A percentile compares a stretch with the other conserved stretches of the same genome.
Conservation (phyloP, 139 green algal genomes). For the Zygnema circumcarinatum region DNA sequence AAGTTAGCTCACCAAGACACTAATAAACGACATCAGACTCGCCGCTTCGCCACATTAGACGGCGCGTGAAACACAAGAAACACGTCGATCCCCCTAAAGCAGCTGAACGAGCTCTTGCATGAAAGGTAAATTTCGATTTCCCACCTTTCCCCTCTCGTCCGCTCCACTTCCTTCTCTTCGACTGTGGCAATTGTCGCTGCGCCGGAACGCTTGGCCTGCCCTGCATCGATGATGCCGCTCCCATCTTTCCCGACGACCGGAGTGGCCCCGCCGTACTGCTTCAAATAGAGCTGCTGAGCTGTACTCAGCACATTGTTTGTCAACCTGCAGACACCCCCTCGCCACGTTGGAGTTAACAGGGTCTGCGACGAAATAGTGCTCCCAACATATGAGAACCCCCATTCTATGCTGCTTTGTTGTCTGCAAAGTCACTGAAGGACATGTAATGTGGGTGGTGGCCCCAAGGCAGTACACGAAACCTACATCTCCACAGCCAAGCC, state of each 20-base stretch:
- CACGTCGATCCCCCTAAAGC: no score
- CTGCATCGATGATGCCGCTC: slow-evolving; percentile 35
- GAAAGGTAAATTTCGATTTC: no score
- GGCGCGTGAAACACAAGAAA: no score
- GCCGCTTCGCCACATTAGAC: no score
- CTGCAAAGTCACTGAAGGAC: not conserved
- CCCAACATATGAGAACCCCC: not conserved
- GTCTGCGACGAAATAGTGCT: not conserved
- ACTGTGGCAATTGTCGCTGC: not conserved
- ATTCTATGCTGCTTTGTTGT: not conserved
- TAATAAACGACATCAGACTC: no score
- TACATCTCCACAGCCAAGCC: no score
- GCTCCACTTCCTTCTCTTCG: slow-evolving; percentile 28
- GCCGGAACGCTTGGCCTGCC: slow-evolving; percentile 26
- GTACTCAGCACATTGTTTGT: slow-evolving; percentile 51
- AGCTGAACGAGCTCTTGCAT: no score
- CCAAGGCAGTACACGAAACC: no score
- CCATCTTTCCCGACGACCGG: not conserved
- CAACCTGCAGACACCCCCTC: slow-evolving; percentile 31
- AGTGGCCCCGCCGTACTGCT: slow-evolving; percentile 13
- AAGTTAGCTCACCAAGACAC: no score
- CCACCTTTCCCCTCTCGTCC: not conserved
- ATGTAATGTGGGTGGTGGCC: not conserved
- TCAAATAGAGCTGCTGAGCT: slow-evolving; percentile 43
- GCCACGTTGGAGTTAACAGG: not conserved